Conservation (phyloP, 1,284 basidiomycete species). For the Entoloma clypeatum region DNA sequence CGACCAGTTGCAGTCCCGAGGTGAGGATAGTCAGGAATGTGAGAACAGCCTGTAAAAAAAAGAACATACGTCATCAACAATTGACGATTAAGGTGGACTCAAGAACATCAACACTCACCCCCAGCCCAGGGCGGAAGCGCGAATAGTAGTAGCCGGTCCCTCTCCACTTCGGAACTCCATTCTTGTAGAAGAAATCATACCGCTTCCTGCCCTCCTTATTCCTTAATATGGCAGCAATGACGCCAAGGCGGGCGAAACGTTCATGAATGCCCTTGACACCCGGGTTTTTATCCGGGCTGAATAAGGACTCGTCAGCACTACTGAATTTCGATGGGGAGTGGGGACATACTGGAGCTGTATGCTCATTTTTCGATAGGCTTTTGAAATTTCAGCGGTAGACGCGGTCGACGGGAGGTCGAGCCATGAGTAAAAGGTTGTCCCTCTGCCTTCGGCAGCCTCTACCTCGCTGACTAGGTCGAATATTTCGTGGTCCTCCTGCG, state of each 20-base stretch:
- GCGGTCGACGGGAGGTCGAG: constrained; percentile 72
- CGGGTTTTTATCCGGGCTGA: constrained; percentile 90
- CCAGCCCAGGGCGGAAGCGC: constrained; percentile 86
- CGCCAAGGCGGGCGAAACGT: constrained; percentile 82
- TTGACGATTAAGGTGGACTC: not conserved
- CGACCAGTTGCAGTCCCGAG: constrained; percentile 73
- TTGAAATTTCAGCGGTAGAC: constrained; percentile 69
- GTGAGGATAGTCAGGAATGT: constrained; percentile 74
- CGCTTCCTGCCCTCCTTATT: constrained; percentile 73
- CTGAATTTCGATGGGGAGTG: not conserved
- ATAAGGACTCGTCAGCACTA: constrained; percentile 7
- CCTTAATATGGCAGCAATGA: constrained; percentile 80
- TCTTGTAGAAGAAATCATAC: constrained; percentile 90
- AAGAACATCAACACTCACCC: constrained; percentile 41
- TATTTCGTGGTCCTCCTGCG: constrained; percentile 88
- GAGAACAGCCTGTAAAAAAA: constrained; percentile 55
- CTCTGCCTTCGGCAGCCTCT: constrained; percentile 82
- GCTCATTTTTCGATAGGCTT: constrained; percentile 88
- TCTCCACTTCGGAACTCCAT: constrained; percentile 86
- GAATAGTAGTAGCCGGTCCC: constrained; percentile 90
- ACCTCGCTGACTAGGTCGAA: constrained; percentile 91
- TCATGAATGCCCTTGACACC: constrained; percentile 78
- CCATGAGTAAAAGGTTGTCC: constrained; percentile 88
- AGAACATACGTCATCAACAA: not conserved
- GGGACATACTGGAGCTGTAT: constrained; percentile 76